Base-by-base conservation (phyloP, 2,329 filamentous ascomycete genomes). In the Colletotrichum chlorophyti region DNA sequence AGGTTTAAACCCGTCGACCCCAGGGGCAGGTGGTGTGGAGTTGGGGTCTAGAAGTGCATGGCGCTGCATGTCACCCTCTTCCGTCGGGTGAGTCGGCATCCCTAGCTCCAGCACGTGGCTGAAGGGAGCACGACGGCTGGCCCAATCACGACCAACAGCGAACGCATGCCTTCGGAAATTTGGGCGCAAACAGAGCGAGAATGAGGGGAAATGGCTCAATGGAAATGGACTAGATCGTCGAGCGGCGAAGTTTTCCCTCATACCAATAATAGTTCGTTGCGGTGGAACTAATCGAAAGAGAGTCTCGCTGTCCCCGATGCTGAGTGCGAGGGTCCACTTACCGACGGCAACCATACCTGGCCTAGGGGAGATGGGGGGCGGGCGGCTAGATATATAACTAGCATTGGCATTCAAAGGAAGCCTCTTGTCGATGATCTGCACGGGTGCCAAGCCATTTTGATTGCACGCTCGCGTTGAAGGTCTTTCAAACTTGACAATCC, bases 91-190 rank as follows among this genome's bases (percentile, higher is more conserved):
- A 45, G 23, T 27, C 38, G 49, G 38, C 38, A 45, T 35, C 15
- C 10, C 40, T 37, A 29, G 49, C 38, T n/a, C 21, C 49, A 45
- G 37, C 49, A 43, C 49, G 49, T 43, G 49, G 38, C 9, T 29
- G 5, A 19, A 32, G 8, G 10, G 34, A 10, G 14, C 19, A 40
- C 31, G 19, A 29, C 6, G 8, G 29, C 6, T 52, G 49, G 49
- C 8, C 10, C 23, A 27, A 37, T 14, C 21, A 34, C 5, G 6
- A 29, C 38, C 8, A 23, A 24, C n/a, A 8, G 32, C 24, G 11
- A 15, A 23, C 14, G 3, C 19, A 5, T 35, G 26, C 26, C 12
- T 15, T 35, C 26, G 45, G 45, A 48, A n/a, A n/a, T n/a, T n/a
- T n/a, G n/a, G n/a, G n/a, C n/a, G n/a, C 17, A 9, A 23, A 17